Base-by-base conservation (phyloP, 805 yeast species). In the Cyberlindnera euphorbiae region DNA sequence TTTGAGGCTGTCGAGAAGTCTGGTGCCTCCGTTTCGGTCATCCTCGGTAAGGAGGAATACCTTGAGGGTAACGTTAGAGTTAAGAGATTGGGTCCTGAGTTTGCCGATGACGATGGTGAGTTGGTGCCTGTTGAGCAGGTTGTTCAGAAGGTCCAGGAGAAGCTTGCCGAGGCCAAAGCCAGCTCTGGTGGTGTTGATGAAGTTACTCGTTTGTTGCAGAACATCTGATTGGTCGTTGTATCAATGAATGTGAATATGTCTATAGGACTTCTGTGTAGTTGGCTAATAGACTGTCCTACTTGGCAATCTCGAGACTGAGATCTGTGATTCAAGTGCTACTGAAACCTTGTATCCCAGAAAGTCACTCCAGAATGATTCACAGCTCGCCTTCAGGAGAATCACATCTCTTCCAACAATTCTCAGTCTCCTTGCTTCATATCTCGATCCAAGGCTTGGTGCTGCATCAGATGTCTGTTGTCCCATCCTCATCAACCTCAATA, bases 1-100 rank as follows among this genome's bases (percentile, higher is more conserved):
- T 93, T 93, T 47, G 97, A 90, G 52, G 95, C 96, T 33, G 97
- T 98, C 28, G 98, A 93, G 53, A 89, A 86, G 63, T 68, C 87
- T 2, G 97, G 96, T 17, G 86, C 95, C 52, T 81, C 88, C 41
- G 52, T 88, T 30, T 96, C 93, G 10, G 95, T 93, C 29, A 93
- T 93, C 48, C 69, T 93, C 39, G 98, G 98, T 52, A 94, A 90
- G 60, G 97, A 93, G 60, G 98, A 93, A 64, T 88, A 64, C 53
- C 50, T 59, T 19, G 77, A 75, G 46, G 96, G 96, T 15, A 73
- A 81, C 43, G 69, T 89, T 41, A 80, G 96, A 67, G 80, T 93
- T 43, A 93, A 93, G 70, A 72, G 77, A 44, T 73, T 93, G 44
- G 96, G 97, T 36, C 86, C 85, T 52, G 96, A 93, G 50, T 89